Evolutionary conservation across 306 rosid genomes (phyloP), one percentile per base, ranked within the genome.

Genomic region (Quercus bicolor): DNA sequence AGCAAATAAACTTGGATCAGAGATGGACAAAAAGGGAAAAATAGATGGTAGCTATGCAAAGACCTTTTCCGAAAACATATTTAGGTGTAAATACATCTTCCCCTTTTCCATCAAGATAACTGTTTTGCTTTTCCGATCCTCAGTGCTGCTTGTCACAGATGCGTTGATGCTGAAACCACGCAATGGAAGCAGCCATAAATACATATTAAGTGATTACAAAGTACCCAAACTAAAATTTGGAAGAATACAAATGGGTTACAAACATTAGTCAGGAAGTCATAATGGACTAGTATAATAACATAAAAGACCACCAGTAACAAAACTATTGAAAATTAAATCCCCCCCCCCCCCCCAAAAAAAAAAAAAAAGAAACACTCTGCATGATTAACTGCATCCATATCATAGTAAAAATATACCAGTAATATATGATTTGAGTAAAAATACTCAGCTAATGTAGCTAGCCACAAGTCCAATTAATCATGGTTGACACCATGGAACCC

Each of bases 101-200:
- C 85, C 93, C 0, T 88, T 87, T 81, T 92, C 97, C 94, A 94
- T 88, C 84, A 87, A 83, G 57, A 94, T 91, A 70, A 85, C 74
- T 54, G 98, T 94, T 79, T 94, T 94, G 61, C 91, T 87, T 81
- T 89, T 91, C 65, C 81, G 64, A 79, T 82, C 79, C 84, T 88
- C 97, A 0, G 98, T 92, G 81, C 94, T 89, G 86, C 97, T 87
- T 20, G 93, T 92, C 75, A 94, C 98, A 77, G 97, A 89, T 86
- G 97, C 98, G 74, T 78, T 72, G 78, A 94, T 80, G 86, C 98
- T 91, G 94, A 84, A 74, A 88, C 80, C 78, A 88, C 80, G 70
- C 53, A 84, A 68, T 55, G 54, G 51, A 73, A 8, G 13, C 57
- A 75, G 59, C 54, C 59, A 73, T 73, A 64, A 79, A 70, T 55